These are phyloP conservation scores for Neurospora intermedia DNA, from an alignment of 495 filamentous ascomycete species.

Conservation along the genomic window DNA sequence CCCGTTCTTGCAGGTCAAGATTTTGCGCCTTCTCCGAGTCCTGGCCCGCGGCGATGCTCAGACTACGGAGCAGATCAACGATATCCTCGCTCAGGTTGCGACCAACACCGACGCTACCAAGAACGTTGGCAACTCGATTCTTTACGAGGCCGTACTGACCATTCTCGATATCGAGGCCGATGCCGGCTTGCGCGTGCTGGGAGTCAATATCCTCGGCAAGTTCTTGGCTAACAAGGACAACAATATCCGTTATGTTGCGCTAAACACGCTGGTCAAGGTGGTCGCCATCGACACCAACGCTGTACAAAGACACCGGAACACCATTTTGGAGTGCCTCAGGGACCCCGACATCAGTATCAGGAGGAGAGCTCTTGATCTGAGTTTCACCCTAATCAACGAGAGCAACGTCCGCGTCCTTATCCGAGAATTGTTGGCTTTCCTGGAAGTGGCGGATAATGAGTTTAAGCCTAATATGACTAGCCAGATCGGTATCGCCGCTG, in stretches of 20 bases:
- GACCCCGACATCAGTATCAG: conserved; percentile 99
- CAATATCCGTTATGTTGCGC: conserved; percentile 95
- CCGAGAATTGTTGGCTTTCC: conserved; percentile 81
- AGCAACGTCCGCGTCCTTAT: conserved; percentile 88
- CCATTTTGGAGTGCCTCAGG: conserved; percentile 88
- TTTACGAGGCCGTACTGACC: conserved; percentile 94
- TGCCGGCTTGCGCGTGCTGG: conserved; percentile 81
- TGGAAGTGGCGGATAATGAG: conserved; percentile 94
- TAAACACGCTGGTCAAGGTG: conserved; percentile 96
- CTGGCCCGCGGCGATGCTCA: conserved; percentile 77
- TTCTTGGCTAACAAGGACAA: conserved; percentile 97
- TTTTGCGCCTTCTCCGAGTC: conserved; percentile 73
- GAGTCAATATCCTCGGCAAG: conserved; percentile 96
- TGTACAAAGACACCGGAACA: conserved; percentile 93
- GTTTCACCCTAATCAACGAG: conserved; percentile 97
- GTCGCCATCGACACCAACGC: conserved; percentile 97
- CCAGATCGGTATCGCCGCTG: conserved; percentile 94
- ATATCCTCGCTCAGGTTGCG: conserved; percentile 94
- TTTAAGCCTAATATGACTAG: conserved; percentile 97
- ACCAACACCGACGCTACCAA: conserved; percentile 98
- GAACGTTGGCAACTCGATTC: conserved; percentile 95
- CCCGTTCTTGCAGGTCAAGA: conserved; percentile 97
- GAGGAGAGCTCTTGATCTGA: conserved; percentile 85
- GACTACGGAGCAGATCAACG: conserved; percentile 94
- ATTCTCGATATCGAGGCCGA: conserved; percentile 98